phyloP scores from a whole-genome alignment of 2,329 filamentous ascomycete species.

The Drechslerella stenobrocha region DNA sequence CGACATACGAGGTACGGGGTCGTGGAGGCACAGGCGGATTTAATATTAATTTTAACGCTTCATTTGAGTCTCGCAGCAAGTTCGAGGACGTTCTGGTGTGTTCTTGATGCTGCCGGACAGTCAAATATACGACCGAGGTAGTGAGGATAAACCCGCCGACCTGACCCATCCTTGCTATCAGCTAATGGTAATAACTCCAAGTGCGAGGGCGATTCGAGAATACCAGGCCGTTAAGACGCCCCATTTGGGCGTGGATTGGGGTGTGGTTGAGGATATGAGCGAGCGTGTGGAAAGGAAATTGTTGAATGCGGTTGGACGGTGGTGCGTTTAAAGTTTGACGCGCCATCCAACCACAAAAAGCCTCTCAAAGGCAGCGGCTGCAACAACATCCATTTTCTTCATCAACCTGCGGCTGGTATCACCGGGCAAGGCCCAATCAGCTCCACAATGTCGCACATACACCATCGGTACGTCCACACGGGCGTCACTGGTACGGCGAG shows the following conservation, averaged over 20 bases:
- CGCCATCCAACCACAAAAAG: not conserved
- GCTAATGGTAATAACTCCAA: too few relatives aligned
- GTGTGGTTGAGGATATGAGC: conserved; percentile 1
- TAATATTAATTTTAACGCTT: conserved; percentile 61
- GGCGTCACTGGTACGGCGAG: too few relatives aligned
- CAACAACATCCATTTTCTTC: not conserved
- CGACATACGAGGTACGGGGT: conserved; percentile 57
- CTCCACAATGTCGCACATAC: conserved; percentile 43
- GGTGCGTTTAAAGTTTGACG: not conserved
- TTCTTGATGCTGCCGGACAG: conserved; percentile 67
- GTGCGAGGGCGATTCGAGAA: conserved; percentile 36
- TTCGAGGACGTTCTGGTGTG: conserved; percentile 45
- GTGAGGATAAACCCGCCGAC: conserved; percentile 76
- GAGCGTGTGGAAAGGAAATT: conserved; percentile 3
- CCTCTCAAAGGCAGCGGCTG: not conserved
- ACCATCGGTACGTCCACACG: conserved; percentile 29
- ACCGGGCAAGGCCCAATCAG: not conserved
- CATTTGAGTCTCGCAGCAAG: conserved; percentile 63
- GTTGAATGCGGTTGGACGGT: not conserved
- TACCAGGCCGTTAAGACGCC: conserved; percentile 42
- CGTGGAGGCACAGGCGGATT: conserved; percentile 60
- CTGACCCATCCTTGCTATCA: conserved; percentile 57
- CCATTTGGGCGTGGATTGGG: conserved; percentile 10
- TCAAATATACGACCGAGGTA: conserved; percentile 72
- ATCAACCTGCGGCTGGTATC: not conserved